These are phyloP conservation scores for Syncephalastrum monosporum DNA, from an alignment of 371 early-diverging fungal species.

Conservation along the genomic window DNA sequence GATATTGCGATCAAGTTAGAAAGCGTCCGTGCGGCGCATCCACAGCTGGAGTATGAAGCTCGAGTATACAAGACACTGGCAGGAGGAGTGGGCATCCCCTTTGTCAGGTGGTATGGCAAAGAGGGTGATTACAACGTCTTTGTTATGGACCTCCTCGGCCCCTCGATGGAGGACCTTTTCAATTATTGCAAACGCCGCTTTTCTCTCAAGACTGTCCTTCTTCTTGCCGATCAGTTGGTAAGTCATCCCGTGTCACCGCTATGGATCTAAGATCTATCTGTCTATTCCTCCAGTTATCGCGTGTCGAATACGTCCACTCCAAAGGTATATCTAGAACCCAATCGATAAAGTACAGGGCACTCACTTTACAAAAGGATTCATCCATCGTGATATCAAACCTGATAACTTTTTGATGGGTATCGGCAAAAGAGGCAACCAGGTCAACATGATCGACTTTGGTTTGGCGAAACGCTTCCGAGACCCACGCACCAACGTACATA, in stretches of 20 bases:
- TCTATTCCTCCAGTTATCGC: conserved; percentile 71
- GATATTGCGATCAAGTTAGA: conserved; percentile 97
- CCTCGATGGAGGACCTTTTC: conserved; percentile 98
- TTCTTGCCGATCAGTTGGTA: conserved; percentile 99
- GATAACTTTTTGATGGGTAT: conserved; percentile 99
- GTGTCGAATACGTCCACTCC: conserved; percentile 98
- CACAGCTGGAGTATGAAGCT: conserved; percentile 97
- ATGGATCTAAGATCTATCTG: conserved; percentile 1
- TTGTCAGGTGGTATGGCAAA: conserved; percentile 91
- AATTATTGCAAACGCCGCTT: conserved; percentile 97
- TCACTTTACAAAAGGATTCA: conserved; percentile 29
- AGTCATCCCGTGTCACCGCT: conserved; percentile 10
- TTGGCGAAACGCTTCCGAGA: conserved; percentile 97
- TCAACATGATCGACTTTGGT: conserved; percentile 99
- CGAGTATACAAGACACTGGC: conserved; percentile 93
- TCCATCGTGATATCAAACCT: conserved; percentile 91
- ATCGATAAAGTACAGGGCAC: background rate
- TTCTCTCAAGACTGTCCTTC: conserved; percentile 95
- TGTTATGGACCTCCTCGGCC: conserved; percentile 99
- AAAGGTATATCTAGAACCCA: conserved; percentile 48
- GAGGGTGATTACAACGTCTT: conserved; percentile 93
- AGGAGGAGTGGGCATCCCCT: conserved; percentile 96
- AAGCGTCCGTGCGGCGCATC: conserved; percentile 88
- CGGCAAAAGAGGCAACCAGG: conserved; percentile 91
- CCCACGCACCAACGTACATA: conserved; percentile 94